phyloP scores from a whole-genome alignment of 768 basidiomycete genomes.

The Leccinum truebloodii region DNA sequence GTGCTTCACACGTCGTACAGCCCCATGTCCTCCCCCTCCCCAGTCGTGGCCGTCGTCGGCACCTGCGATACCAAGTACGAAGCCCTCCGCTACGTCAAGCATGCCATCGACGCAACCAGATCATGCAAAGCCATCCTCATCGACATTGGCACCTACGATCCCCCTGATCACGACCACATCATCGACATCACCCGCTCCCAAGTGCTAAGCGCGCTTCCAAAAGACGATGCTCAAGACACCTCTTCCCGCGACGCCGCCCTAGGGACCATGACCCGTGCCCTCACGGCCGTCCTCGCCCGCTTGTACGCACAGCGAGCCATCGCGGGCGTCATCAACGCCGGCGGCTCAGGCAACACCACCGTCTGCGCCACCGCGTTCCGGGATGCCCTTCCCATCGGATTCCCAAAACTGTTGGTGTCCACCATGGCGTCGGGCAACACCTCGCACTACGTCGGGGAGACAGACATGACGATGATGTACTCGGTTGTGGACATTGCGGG shows the following conservation, averaged over 20 bases:
- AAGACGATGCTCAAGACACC: not conserved
- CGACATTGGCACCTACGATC: conserved; percentile 23
- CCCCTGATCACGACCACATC: conserved; percentile 18
- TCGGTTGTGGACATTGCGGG: conserved; percentile 33
- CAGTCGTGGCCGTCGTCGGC: conserved; percentile 27
- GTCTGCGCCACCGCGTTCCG: conserved; percentile 26
- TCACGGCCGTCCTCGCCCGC: conserved; percentile 19
- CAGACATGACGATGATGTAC: conserved; percentile 35
- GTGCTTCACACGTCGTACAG: no score
- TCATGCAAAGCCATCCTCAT: conserved; percentile 29
- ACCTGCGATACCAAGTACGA: conserved; percentile 33
- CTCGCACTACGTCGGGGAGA: conserved; percentile 31
- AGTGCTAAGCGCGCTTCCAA: conserved; percentile 14
- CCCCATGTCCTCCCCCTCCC: conserved; percentile 1
- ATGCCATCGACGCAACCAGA: conserved; percentile 11
- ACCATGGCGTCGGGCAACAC: conserved; percentile 34
- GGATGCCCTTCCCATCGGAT: conserved; percentile 27
- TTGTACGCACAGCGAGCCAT: conserved; percentile 14
- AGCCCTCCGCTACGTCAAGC: conserved; percentile 25
- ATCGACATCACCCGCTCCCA: conserved; percentile 26
- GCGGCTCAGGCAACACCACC: conserved; percentile 30
- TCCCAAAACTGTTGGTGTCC: conserved; percentile 32
- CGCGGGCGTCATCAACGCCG: conserved; percentile 23
- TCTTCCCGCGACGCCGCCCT: conserved; percentile 14
- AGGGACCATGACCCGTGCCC: conserved; percentile 21